Base-by-base conservation (phyloP, 75 land plant genomes). In the Pinus taeda region DNA sequence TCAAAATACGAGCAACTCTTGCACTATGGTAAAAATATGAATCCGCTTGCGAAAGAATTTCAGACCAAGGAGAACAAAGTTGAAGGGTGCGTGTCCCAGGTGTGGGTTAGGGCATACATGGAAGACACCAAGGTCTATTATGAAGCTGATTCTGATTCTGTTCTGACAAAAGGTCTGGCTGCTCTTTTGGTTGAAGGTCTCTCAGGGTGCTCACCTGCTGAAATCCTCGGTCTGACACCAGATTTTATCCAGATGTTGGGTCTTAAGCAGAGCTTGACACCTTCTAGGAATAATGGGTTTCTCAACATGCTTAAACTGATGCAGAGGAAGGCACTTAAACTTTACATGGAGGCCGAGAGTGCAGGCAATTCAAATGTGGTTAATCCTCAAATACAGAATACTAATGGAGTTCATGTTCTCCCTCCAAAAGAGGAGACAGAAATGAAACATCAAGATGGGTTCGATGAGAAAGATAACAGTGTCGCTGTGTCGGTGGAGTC, bases 81-180 rank as follows among this genome's bases (percentile, higher is more conserved):
- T 53, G 77, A 83, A 8, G 96, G 98, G 6, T 95, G 98, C 65
- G 98, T 96, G 39, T 96, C 98, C 15, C 97, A 92, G 83, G 98
- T 96, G n/a, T 96, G 98, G 98, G 94, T 96, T 15, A 81, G 85
- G 65, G 93, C 94, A 22, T 85, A 64, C 69, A 66, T 87, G 1
- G 94, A 86, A 45, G 71, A 61, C 13, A 67, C 37, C 6, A 67
- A 67, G 33, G 78, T 81, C 4, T 78, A 75, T 39, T 90, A 89
- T 13, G 93, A 96, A 77, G 92, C 93, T 1, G 97, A 93, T 64
- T 96, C 94, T 15, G 98, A 93, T 66, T 88, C 93, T 15, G 83
- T 79, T 7, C 81, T 93, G 33, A 96, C 96, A 30, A 93, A 92
- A 76, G 97, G 97, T 0, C 80, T 96, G 57, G 97, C 98, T 4